phyloP scores from a whole-genome alignment of 2,329 filamentous ascomycete genomes.

The Blumeriella jaapii region DNA sequence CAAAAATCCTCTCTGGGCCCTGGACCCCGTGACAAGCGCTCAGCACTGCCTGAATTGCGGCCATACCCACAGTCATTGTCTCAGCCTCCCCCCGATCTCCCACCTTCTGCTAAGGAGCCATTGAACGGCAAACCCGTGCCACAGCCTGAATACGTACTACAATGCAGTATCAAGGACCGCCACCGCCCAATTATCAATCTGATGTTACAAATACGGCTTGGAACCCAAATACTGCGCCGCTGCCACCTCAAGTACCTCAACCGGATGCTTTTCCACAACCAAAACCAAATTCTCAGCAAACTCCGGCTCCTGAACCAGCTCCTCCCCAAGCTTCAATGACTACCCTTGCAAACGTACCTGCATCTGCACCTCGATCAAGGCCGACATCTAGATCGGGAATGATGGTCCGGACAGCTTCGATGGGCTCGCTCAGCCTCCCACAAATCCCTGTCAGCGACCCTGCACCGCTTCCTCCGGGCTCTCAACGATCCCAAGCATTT shows the following conservation, averaged over 20 bases:
- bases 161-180: no score
- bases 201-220: no score
- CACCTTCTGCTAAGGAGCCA: neutral
- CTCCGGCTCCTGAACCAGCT: constrained; percentile 1
- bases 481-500: constrained; percentile 34
- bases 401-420: constrained; percentile 23
- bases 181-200: no score
- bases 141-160: neutral
- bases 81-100: constrained; percentile 2
- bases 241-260: no score
- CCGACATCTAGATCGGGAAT: constrained; percentile 35
- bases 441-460: constrained; percentile 41
- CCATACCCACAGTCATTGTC: constrained; percentile 1
- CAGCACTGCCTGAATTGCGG: constrained; percentile 1
- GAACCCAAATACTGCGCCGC: no score
- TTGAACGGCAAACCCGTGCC: neutral
- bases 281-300: no score
- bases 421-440: constrained; percentile 26
- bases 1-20: constrained; percentile 5
- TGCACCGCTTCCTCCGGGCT: constrained; percentile 29
- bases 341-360: neutral
- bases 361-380: constrained; percentile 26
- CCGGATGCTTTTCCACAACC: no score
- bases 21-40: neutral
- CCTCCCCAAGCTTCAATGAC: constrained; percentile 1